These are phyloP conservation scores for Penicillium sp. DNA, from an alignment of 2,329 filamentous ascomycete species.

Conservation along the genomic window DNA sequence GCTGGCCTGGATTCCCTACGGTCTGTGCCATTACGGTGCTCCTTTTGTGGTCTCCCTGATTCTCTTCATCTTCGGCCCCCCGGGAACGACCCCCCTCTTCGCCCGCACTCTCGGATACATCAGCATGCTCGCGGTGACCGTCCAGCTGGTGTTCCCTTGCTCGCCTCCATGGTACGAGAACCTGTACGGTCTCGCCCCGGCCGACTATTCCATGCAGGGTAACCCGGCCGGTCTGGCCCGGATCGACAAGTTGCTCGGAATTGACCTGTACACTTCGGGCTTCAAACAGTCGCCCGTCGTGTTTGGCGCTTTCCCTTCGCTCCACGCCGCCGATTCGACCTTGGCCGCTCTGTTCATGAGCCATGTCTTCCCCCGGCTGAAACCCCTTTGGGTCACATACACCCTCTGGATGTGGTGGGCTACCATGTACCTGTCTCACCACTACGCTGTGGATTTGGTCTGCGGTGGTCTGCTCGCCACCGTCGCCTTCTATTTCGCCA, in stretches of 20 bases:
- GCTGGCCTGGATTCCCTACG: conserved; percentile 91
- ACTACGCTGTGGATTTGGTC: conserved; percentile 93
- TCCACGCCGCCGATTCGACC: conserved; percentile 87
- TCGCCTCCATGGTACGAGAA: conserved; percentile 98
- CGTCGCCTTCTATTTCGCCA: conserved; percentile 78
- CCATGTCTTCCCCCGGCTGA: conserved; percentile 82
- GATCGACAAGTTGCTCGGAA: conserved; percentile 84
- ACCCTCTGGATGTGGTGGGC: conserved; percentile 97
- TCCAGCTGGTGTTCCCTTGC: conserved; percentile 89
- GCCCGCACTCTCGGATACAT: conserved; percentile 89
- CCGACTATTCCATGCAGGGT: conserved; percentile 87
- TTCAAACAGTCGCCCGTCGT: conserved; percentile 90
- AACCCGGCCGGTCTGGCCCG: conserved; percentile 86
- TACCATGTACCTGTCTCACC: conserved; percentile 96
- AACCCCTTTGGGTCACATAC: conserved; percentile 78
- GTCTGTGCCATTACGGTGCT: conserved; percentile 83
- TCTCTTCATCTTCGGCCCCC: conserved; percentile 87
- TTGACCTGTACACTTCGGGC: conserved; percentile 89
- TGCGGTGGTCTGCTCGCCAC: conserved; percentile 78
- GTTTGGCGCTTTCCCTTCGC: conserved; percentile 91
- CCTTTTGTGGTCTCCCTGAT: conserved; percentile 76
- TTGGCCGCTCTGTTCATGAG: conserved; percentile 91
- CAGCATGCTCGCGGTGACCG: conserved; percentile 82
- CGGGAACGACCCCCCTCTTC: conserved; percentile 81
- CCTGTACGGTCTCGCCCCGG: conserved; percentile 83